Base-by-base conservation (phyloP, 2,329 filamentous ascomycete species). In the Claviceps pusilla region DNA sequence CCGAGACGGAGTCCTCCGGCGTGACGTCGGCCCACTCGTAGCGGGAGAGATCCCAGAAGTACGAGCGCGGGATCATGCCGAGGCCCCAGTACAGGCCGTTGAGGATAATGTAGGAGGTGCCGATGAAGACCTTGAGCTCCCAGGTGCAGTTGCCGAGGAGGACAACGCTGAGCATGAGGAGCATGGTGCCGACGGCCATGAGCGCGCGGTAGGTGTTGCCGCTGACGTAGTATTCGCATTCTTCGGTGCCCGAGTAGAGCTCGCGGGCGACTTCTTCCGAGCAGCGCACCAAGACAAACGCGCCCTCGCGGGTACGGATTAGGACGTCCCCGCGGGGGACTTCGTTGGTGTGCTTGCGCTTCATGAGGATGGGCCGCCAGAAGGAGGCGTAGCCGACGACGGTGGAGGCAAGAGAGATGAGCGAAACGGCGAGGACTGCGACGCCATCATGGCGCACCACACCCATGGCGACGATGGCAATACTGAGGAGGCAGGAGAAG, bases 61-160 rank as follows among this genome's bases (percentile, higher is more conserved):
- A 66, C 0, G 64, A 60, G 31, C 71, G 71, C 0, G 76, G 72
- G 28, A 79, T 56, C 63, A 80, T 65, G 24, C 76, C 74, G 52
- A 78, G 69, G 1, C 68, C 68, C 80, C 79, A 84, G 63, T 82
- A 83, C 0, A 77, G 63, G 10, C 74, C 76, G 56, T 84, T 84
- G 51, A 84, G 70, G 4, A 76, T 58, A 54, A 84, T 77, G 59
- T 84, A 84, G 1, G 73, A 70, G 2, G 66, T 69, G 7, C 78
- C 79, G 56, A 83, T 77, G 11, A 79, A 74, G 10, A 78, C 73
- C 64, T 84, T 80, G 57, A 77, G 76, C 48, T 73, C 71, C 72
- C 79, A 82, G n/a, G 73, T 73, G 64, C 78, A 80, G 62, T 83
- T 83, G 1, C 79, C 80, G 39, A 84, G 65, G 14, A 82, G 66